Percentiles rank a stretch among this genome's conserved stretches.
Evolutionary conservation across 202 grass and related monocot genomes (phyloP).

Genomic region (Brachypodium distachyon): DNA sequence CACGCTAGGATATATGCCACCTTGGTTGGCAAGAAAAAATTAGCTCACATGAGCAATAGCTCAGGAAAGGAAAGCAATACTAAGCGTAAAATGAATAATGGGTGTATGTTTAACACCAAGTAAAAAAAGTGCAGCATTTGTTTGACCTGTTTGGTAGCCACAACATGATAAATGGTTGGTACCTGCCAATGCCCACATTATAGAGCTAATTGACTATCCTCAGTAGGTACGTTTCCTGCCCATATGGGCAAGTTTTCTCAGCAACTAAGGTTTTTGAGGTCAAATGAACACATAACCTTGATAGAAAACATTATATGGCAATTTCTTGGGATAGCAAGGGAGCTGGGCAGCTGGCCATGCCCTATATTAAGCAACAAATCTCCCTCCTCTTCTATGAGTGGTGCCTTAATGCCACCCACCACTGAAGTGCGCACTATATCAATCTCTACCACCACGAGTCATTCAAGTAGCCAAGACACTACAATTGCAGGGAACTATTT

Average conservation of each 20-base stretch:
- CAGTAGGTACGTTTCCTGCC: background rate
- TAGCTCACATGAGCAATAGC: background rate
- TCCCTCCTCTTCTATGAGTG: background rate
- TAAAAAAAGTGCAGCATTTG: background rate
- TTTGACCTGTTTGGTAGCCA: background rate
- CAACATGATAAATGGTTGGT: background rate
- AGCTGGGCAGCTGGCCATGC: background rate
- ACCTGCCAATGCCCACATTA: background rate
- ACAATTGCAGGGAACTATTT: background rate
- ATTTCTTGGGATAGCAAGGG: background rate
- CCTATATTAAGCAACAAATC: background rate
- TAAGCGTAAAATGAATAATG: background rate
- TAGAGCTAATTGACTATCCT: background rate
- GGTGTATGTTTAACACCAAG: background rate
- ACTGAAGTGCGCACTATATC: background rate
- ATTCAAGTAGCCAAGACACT: background rate
- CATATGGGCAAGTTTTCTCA: background rate
- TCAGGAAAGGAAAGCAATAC: background rate
- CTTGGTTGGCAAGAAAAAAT: background rate
- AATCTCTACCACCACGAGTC: background rate
- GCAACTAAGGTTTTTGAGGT: background rate
- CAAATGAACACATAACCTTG: background rate
- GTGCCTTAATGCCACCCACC: background rate
- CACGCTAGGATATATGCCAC: background rate
- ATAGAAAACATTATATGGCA: background rate